Evolutionary conservation across 306 rosid species (phyloP).

Genomic region (Senna siamea): DNA sequence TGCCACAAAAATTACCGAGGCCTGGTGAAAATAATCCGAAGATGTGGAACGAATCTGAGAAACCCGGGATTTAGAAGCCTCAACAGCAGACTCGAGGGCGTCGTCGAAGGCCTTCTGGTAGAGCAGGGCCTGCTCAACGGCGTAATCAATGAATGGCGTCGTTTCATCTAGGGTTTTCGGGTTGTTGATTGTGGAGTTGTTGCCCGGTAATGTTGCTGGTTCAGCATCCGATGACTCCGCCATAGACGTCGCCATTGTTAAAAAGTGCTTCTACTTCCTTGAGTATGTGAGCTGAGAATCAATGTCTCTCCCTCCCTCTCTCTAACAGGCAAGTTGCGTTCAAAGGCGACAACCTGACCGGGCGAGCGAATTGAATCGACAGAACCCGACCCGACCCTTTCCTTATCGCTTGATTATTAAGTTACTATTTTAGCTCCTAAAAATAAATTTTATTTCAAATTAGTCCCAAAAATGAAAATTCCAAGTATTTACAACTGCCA

Average conservation of each 20-base stretch:
- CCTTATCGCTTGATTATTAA: too few species aligned
- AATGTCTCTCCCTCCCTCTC: neutral
- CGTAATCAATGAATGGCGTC: constrained; percentile 65
- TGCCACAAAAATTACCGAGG: constrained; percentile 51
- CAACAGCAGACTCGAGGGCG: constrained; percentile 58
- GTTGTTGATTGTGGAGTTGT: constrained; percentile 25
- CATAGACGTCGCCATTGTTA: constrained; percentile 49
- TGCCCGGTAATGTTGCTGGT: constrained; percentile 17
- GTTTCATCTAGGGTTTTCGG: constrained; percentile 46
- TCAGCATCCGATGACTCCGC: constrained; percentile 54
- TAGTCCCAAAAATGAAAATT: too few species aligned
- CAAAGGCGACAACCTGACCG: too few species aligned
- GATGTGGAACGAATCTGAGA: constrained; percentile 79
- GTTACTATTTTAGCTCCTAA: too few species aligned
- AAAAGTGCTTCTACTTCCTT: neutral
- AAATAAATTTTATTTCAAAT: too few species aligned
- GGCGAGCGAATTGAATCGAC: too few species aligned
- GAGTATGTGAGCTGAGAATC: neutral
- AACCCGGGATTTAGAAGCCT: constrained; percentile 64
- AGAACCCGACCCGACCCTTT: too few species aligned
- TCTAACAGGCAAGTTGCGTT: neutral
- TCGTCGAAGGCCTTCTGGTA: constrained; percentile 62
- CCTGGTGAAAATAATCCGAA: constrained; percentile 65
- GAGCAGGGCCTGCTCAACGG: constrained; percentile 62
- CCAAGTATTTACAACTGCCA: too few species aligned